Base-by-base conservation (phyloP, 2,329 filamentous ascomycete species). In the Xylogone sp. region DNA sequence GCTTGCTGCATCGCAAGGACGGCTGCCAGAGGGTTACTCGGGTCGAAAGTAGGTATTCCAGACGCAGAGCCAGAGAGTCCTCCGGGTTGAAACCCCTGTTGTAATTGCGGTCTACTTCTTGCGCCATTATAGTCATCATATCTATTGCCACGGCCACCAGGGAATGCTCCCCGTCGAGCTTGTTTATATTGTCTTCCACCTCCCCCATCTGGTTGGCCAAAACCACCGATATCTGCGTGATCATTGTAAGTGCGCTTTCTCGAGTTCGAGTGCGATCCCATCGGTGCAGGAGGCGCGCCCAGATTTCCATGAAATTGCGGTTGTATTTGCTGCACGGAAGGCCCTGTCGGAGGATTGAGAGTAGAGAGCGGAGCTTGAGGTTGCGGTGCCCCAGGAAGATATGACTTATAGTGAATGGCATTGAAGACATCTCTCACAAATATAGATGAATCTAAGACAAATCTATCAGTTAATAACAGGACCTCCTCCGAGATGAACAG, bases 351-450 rank as follows among this genome's bases (percentile, higher is more conserved):
- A 13, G 64, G 62, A 47, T 56, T 56, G 51, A 64, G 62, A 19
- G 56, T 54, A 21, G 52, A 22, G n/a, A 55, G 54, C 19, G 52
- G 43, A 52, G 59, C 64, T 16, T 57, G 57, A 27, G 74, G 70
- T 44, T 74, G 73, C 42, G 68, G 67, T 39, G 75, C 77, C 27
- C 79, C 80, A 2, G 82, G 82, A 2, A 81, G 64, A 64, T 84
- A 87, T 4, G 77, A 76, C 62, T 80, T 85, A 63, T 79, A 79
- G 43, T 77, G 70, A 53, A 93, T 78, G 4, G 82, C 81, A 47
- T 78, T 69, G 62, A 92, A 86, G 19, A 92, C 77, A 61, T 91
- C 86, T 61, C 85, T 75, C 29, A 90, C 83, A 59, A 93, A 91
- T 2, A 73, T 63, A 3, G 71, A 68, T 1, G 83, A 77, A 59